Percentiles rank a stretch among this genome's conserved stretches.
Conservation (phyloP, 1,284 basidiomycete genomes). For the Sphaerobolus stellatus region DNA sequence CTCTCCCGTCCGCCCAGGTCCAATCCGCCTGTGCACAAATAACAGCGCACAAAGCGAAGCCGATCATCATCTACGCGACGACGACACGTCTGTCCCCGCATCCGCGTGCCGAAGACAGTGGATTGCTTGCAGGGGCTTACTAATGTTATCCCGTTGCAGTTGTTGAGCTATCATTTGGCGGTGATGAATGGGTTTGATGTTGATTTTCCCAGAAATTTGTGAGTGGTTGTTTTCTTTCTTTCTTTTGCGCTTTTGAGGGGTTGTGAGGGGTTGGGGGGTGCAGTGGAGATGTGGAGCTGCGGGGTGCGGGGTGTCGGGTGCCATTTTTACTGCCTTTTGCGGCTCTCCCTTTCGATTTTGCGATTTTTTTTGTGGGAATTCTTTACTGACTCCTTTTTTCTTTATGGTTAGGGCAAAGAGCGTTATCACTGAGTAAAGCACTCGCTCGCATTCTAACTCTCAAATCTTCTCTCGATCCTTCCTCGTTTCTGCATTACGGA, state of each 20-base stretch:
- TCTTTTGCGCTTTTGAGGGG: too few species aligned
- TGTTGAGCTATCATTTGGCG: slow-evolving; percentile 96
- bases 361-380: slow-evolving; percentile 9
- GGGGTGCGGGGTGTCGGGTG: too few species aligned
- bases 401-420: slow-evolving; percentile 66
- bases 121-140: slow-evolving; percentile 95
- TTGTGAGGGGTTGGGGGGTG: too few species aligned
- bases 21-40: slow-evolving; percentile 96
- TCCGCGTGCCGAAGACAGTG: slow-evolving; percentile 91
- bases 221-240: slow-evolving; percentile 93
- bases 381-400: slow-evolving; percentile 15
- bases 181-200: slow-evolving; percentile 96
- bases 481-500: too few species aligned
- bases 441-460: too few species aligned
- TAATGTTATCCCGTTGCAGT: slow-evolving; percentile 96
- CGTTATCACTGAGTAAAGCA: slow-evolving; percentile 80
- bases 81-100: slow-evolving; percentile 81
- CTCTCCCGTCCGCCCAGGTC: slow-evolving; percentile 41
- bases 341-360: too few species aligned
- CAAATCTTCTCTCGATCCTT: too few species aligned
- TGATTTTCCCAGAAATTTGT: slow-evolving; percentile 97
- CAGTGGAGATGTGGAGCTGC: too few species aligned
- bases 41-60: slow-evolving; percentile 94
- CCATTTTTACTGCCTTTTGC: too few species aligned
- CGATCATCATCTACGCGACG: slow-evolving; percentile 95